Evolutionary conservation across 306 rosid species (phyloP).

Genomic region (Prunus mira): DNA sequence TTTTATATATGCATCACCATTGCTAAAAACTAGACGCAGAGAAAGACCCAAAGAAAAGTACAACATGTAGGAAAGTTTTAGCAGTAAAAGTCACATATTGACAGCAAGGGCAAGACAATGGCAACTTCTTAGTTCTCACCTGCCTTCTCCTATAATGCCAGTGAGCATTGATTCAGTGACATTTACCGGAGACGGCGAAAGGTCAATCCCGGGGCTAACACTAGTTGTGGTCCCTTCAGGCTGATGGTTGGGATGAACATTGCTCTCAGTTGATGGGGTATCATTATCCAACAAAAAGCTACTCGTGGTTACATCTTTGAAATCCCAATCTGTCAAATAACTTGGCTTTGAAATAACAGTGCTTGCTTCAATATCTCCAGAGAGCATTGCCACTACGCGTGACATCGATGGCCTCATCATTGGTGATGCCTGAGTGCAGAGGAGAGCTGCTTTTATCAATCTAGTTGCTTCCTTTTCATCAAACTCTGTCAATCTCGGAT

Average conservation of each 20-base stretch:
- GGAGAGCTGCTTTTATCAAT: constrained; percentile 16
- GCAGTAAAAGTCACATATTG: not conserved
- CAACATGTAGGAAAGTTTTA: not conserved
- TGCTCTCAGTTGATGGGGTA: not conserved
- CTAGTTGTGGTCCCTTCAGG: too few relatives aligned
- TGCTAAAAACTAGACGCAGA: not conserved
- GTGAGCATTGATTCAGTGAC: not conserved
- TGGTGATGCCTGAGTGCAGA: constrained; percentile 28
- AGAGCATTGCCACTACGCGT: constrained; percentile 28
- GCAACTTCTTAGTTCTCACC: not conserved
- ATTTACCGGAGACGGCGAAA: constrained; percentile 4
- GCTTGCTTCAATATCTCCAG: constrained; percentile 16
- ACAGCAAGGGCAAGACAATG: not conserved
- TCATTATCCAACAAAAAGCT: constrained; percentile 7
- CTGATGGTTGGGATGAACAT: not conserved
- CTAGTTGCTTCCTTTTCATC: constrained; percentile 11
- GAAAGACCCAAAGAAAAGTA: not conserved
- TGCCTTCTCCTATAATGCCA: constrained; percentile 18
- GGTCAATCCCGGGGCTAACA: not conserved
- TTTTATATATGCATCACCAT: not conserved
- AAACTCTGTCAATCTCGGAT: constrained; percentile 11
- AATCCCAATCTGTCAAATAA: constrained; percentile 27
- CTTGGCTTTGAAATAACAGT: constrained; percentile 20
- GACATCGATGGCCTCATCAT: constrained; percentile 26
- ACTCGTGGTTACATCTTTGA: constrained; percentile 14